phyloP scores from a whole-genome alignment of 2,329 filamentous ascomycete genomes.

The Claviceps monticola region DNA sequence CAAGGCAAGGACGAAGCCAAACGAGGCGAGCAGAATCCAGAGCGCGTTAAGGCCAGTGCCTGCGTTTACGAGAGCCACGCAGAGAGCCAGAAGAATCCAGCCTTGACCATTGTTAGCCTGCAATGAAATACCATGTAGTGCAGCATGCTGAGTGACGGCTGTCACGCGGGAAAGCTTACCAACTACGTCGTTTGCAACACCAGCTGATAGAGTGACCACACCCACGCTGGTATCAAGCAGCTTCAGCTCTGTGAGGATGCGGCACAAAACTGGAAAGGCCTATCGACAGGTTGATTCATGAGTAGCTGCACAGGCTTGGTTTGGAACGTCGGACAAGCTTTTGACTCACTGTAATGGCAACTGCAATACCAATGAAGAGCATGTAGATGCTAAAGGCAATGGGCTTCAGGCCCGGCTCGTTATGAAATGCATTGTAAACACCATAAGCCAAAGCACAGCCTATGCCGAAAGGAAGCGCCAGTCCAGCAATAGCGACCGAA shows the following conservation, averaged over 20 bases:
- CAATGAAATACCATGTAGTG: not conserved
- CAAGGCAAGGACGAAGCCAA: slow-evolving; percentile 66
- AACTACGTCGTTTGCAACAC: slow-evolving; percentile 76
- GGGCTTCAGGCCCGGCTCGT: slow-evolving; percentile 23
- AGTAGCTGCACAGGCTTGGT: not conserved
- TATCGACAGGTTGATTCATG: slow-evolving; percentile 3
- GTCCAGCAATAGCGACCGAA: slow-evolving; percentile 65
- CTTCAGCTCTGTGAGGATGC: slow-evolving; percentile 84
- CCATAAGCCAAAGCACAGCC: slow-evolving; percentile 72
- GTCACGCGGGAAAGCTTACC: slow-evolving; percentile 10
- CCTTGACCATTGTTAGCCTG: slow-evolving; percentile 11
- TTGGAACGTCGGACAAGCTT: too few species aligned
- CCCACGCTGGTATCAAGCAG: slow-evolving; percentile 72
- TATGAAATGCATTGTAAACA: slow-evolving; percentile 58
- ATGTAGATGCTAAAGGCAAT: slow-evolving; percentile 42
- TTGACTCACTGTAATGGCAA: slow-evolving; percentile 60
- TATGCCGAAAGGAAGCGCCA: slow-evolving; percentile 70
- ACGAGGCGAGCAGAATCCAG: slow-evolving; percentile 64
- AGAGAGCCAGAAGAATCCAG: slow-evolving; percentile 86
- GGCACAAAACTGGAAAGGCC: slow-evolving; percentile 79
- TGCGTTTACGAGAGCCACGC: slow-evolving; percentile 85
- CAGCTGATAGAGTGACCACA: slow-evolving; percentile 77
- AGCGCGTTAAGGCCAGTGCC: slow-evolving; percentile 69
- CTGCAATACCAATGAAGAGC: slow-evolving; percentile 78
- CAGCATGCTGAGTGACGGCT: not conserved